phyloP scores from a whole-genome alignment of 768 basidiomycete species.

The Boletus fagicola region DNA sequence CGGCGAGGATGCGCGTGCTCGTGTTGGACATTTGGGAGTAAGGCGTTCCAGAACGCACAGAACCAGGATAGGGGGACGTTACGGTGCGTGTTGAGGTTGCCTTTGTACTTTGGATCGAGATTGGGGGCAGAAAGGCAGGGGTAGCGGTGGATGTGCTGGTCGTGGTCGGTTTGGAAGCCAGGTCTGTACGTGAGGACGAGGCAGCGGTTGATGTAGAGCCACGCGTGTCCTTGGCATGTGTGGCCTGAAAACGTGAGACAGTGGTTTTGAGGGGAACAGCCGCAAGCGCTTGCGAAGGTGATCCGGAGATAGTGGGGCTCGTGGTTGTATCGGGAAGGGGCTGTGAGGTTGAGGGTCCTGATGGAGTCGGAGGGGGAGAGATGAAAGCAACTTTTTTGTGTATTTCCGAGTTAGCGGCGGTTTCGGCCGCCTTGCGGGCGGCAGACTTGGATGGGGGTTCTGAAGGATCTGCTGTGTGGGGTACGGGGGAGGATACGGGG shows the following conservation, averaged over 20 bases:
- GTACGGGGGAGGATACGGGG: slow-evolving; percentile 34
- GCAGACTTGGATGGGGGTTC: slow-evolving; percentile 28
- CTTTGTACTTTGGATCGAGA: slow-evolving; percentile 52
- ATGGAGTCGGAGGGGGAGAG: slow-evolving; percentile 73
- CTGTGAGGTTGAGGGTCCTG: slow-evolving; percentile 47
- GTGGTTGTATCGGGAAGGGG: slow-evolving; percentile 48
- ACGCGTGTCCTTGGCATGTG: slow-evolving; percentile 67
- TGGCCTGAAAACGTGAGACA: slow-evolving; percentile 73
- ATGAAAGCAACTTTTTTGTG: slow-evolving; percentile 88
- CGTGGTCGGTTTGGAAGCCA: slow-evolving; percentile 43
- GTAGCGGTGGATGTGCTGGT: slow-evolving; percentile 51
- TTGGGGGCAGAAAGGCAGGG: slow-evolving; percentile 57
- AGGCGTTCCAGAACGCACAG: slow-evolving; percentile 77
- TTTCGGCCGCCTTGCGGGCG: slow-evolving; percentile 41
- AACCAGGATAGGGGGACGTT: slow-evolving; percentile 63
- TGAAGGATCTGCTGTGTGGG: slow-evolving; percentile 17
- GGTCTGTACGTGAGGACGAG: slow-evolving; percentile 60
- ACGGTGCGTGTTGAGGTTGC: slow-evolving; percentile 62
- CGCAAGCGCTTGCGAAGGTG: slow-evolving; percentile 26
- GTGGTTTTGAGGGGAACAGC: slow-evolving; percentile 55
- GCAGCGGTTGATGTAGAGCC: slow-evolving; percentile 63
- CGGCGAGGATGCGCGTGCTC: slow-evolving; percentile 72
- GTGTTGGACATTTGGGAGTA: slow-evolving; percentile 76
- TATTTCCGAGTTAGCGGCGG: slow-evolving; percentile 41
- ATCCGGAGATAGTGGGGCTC: slow-evolving; percentile 33